Conservation (phyloP, 176 grass and related monocot genomes). For the Ensete glaucum region DNA sequence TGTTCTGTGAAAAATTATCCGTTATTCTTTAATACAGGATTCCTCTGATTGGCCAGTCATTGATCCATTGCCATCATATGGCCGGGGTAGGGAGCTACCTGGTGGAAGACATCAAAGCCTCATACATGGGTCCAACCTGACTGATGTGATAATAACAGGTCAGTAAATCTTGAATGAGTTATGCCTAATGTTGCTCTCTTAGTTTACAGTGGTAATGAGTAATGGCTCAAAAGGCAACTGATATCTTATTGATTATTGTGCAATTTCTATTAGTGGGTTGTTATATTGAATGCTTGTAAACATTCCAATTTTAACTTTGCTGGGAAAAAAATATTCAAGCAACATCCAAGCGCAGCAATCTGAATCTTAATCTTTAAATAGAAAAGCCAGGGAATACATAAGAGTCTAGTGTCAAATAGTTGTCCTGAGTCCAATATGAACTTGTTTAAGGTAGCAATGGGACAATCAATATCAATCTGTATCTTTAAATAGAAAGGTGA, state of each 20-base stretch:
- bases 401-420: neutral
- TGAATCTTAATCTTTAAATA: neutral
- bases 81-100: conserved; percentile 77
- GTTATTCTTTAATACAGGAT: conserved; percentile 35
- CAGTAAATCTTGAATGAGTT: conserved; percentile 5
- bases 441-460: conserved; percentile 61
- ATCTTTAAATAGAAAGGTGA: neutral
- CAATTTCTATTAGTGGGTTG: neutral
- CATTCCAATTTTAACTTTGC: neutral
- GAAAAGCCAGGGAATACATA: neutral
- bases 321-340: too few relatives aligned
- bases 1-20: neutral
- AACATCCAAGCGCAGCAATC: neutral
- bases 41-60: conserved; percentile 60
- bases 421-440: neutral
- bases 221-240: neutral
- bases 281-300: neutral
- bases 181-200: neutral
- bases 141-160: conserved; percentile 90
- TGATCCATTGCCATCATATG: conserved; percentile 88
- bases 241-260: neutral
- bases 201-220: neutral
- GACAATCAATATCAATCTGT: conserved; percentile 51
- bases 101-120: conserved; percentile 75
- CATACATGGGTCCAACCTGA: conserved; percentile 74